Evolutionary conservation across 805 yeast genomes (phyloP), one percentile per base, ranked within the genome.

Genomic region (Yamadazyma akitaensis): DNA sequence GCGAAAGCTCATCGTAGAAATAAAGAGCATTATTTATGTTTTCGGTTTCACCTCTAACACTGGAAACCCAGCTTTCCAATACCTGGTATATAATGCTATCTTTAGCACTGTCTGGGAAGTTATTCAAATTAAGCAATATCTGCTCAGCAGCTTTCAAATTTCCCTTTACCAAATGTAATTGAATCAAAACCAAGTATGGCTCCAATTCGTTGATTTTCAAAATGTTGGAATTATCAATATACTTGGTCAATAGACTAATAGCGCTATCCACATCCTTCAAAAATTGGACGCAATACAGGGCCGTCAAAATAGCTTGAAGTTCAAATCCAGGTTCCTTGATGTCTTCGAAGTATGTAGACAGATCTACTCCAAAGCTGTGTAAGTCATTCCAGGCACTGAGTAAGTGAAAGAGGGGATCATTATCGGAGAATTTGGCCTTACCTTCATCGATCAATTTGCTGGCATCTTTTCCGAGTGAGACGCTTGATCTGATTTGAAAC

Each of bases 1-100:
- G 82, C 37, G 89, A 73, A 47, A 86, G 72, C 67, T 92, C 99
- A 65, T 92, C 97, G 62, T 76, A 86, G 60, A 85, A 83, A 61
- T 82, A 85, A 64, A 65, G 68, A 4, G 73, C 53, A 51, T 67
- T 69, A 51, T 55, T 65, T 46, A 72, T 67, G 54, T 70, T 70
- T 51, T 71, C 75, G 17, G 71, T 53, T 46, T 65, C 71, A 26
- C 75, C 76, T 55, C 63, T 67, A 36, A 68, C 54, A 6, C 73
- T 56, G 39, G 61, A 57, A 21, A 70, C 47, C 81, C 91, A 88
- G 13, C 95, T 81, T 62, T 88, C 96, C 26, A 89, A 80, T 28
- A 89, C 75, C 56, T 88, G 91, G 63, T 80, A 80, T 40, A 88
- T 79, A 31, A 91, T 77, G 53, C 82, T 85, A 66, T 90, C 97